Conservation (phyloP, 1,284 basidiomycete genomes). For the Inonotus obliquus region DNA sequence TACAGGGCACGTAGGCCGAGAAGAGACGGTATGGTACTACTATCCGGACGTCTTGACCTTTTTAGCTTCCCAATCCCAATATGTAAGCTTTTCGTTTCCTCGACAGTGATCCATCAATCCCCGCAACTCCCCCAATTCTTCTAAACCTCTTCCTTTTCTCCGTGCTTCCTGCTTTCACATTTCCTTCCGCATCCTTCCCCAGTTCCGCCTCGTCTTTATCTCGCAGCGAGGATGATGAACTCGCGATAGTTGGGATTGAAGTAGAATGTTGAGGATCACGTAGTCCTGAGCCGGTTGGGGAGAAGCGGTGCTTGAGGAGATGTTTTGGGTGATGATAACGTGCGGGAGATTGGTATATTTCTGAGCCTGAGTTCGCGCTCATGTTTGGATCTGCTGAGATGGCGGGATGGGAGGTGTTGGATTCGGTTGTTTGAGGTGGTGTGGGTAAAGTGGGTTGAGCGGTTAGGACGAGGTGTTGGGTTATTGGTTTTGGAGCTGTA, state of each 20-base stretch:
- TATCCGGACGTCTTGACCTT: constrained; percentile 32
- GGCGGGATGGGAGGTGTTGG: background rate
- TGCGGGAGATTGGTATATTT: constrained; percentile 43
- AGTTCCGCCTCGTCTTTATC: background rate
- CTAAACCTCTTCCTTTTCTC: constrained; percentile 33
- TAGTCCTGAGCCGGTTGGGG: constrained; percentile 49
- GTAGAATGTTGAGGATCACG: background rate
- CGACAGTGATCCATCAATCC: constrained; percentile 15
- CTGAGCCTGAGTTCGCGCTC: background rate
- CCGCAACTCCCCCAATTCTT: background rate
- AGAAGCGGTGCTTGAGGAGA: constrained; percentile 57
- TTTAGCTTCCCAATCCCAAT: constrained; percentile 38
- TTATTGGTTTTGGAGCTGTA: constrained; percentile 49
- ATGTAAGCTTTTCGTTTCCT: constrained; percentile 16
- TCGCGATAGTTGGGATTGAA: background rate
- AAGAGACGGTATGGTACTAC: background rate
- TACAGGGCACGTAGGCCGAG: background rate
- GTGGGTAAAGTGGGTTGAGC: constrained; percentile 42
- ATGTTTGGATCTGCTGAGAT: background rate
- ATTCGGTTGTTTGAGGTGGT: constrained; percentile 23
- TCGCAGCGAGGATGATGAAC: background rate
- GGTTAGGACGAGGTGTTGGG: constrained; percentile 53
- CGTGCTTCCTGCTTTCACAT: constrained; percentile 45
- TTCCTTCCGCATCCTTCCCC: constrained; percentile 25
- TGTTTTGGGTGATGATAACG: constrained; percentile 55